Base-by-base conservation (phyloP, 1,284 basidiomycete species). In the Rhizoctonia solani region DNA sequence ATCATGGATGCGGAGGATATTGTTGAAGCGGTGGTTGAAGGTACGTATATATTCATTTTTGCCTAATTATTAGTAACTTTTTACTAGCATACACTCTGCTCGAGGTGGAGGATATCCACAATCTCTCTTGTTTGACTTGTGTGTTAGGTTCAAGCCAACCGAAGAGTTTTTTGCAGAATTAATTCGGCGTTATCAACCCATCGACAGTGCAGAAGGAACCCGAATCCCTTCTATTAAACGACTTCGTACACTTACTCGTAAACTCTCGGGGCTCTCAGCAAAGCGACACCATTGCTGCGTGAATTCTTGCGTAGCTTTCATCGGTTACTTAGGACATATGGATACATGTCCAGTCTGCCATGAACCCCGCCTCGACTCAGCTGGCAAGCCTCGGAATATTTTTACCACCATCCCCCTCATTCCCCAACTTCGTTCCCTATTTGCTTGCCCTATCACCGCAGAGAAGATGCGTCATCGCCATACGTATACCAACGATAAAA, bases 281-380 rank as follows among this genome's bases (percentile, higher is more conserved):
- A 9, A 68, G 54, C 39, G 49, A 34, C 47, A 8, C 37, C 9
- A 71, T 23, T 69, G 70, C 42, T 71, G 71, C 37, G 47, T 67
- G 32, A 69, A 71, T 54, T 67, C 68, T 1, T 72, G 69, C 50
- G 58, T 68, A 30, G 50, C 50, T 21, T 72, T 55, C 25, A 68
- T 68, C 30, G 68, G 69, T 2, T 23, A 23, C 13, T 66, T 41
- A 14, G 53, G 23, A 23, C 32, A 30, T 14, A 25, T 47, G 1
- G 41, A 32, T 13, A 4, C n/a, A 8, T 72, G 80, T 58, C 76
- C 77, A 0, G 70, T 76, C 56, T 81, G 80, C 69, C 49, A 73
- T 0, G 68, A 72, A 53, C 37, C 72, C 6, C 74, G 73, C 14
- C 74, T 69, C 52, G 69, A 0, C 23, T 30, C 4, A 30, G 41